These are phyloP conservation scores for Arachnopeziza araneosa DNA, from an alignment of 2,329 filamentous ascomycete species.

Conservation along the genomic window DNA sequence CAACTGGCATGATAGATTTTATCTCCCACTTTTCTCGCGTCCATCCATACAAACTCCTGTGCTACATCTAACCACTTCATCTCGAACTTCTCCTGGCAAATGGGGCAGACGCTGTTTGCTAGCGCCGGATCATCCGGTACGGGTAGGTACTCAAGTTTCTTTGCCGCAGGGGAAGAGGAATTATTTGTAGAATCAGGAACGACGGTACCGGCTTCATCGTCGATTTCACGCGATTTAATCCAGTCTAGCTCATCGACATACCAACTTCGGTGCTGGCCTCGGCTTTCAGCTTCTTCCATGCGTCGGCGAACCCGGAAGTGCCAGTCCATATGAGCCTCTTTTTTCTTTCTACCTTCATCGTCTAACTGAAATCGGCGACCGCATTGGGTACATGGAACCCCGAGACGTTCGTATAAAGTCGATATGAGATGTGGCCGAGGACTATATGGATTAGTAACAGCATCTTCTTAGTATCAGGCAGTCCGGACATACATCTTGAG, in stretches of 20 bases:
- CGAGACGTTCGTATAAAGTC: slow-evolving; percentile 72
- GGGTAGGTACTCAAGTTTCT: slow-evolving; percentile 65
- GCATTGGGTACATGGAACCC: slow-evolving; percentile 86
- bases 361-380: slow-evolving; percentile 79
- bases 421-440: slow-evolving; percentile 70
- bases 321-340: slow-evolving; percentile 94
- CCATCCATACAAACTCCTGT: slow-evolving; percentile 96
- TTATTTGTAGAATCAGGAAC: slow-evolving; percentile 21
- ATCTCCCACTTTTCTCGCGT: slow-evolving; percentile 71
- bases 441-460: slow-evolving; percentile 37
- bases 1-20: slow-evolving; percentile 89
- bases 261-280: slow-evolving; percentile 88
- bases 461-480: neutral
- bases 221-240: slow-evolving; percentile 76
- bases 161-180: slow-evolving; percentile 36
- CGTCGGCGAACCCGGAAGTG: slow-evolving; percentile 92
- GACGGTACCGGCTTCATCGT: slow-evolving; percentile 49
- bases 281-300: slow-evolving; percentile 77
- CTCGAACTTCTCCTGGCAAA: slow-evolving; percentile 94
- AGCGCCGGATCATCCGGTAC: slow-evolving; percentile 74
- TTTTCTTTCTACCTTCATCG: slow-evolving; percentile 74
- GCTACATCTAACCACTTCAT: slow-evolving; percentile 87
- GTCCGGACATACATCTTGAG: slow-evolving; percentile 61
- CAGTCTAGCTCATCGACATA: slow-evolving; percentile 93
- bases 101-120: slow-evolving; percentile 76